Evolutionary conservation across 2,329 filamentous ascomycete genomes (phyloP), one percentile per base, ranked within the genome.

Genomic region (Neofusicoccum sp.): DNA sequence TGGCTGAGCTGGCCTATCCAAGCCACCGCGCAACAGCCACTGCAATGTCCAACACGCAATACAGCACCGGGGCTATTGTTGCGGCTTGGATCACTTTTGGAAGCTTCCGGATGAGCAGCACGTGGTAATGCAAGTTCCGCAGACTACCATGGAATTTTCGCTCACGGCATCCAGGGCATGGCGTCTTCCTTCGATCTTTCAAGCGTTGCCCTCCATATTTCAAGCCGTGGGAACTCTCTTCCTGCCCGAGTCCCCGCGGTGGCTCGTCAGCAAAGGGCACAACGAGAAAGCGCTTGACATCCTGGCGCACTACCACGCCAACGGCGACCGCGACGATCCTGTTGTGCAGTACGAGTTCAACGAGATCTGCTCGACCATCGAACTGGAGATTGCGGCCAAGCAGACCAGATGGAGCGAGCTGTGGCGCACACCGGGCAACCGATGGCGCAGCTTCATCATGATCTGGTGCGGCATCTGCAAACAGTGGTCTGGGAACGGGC

Each of bases 271-370:
- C 69, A 87, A 87, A 74, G 87, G 88, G 69, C 83, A 84, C 45
- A 79, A 85, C 65, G 84, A 87, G 12, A 83, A 90, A 68, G 88
- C 88, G 3, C 79, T 89, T 8, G 73, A 79, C 1, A 84, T 88
- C 6, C 80, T 91, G 4, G 81, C 84, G 60, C 84, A 87, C 68
- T 86, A 87, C 69, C 88, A 91, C 69, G 86, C 83, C 29, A 85
- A 86, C 22, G 87, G 87, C n/a, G 80, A 88, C 69, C 73, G 70
- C 61, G 79, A 83, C 71, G 84, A 89, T 69, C 72, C 84, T 2
- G 85, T 85, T 0, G 88, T 90, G 8, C 84, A 87, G 68, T 87
- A 87, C 71, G 86, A 90, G 72, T 88, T 82, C 73, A 82, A 81
- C 59, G 87, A 90, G 76, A 90, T 90, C 74, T 84, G 83, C 69